Percentiles rank a stretch among this genome's conserved stretches.
These are phyloP conservation scores for Diplodia intermedia DNA, from an alignment of 2,329 filamentous ascomycete species.

Conservation along the genomic window DNA sequence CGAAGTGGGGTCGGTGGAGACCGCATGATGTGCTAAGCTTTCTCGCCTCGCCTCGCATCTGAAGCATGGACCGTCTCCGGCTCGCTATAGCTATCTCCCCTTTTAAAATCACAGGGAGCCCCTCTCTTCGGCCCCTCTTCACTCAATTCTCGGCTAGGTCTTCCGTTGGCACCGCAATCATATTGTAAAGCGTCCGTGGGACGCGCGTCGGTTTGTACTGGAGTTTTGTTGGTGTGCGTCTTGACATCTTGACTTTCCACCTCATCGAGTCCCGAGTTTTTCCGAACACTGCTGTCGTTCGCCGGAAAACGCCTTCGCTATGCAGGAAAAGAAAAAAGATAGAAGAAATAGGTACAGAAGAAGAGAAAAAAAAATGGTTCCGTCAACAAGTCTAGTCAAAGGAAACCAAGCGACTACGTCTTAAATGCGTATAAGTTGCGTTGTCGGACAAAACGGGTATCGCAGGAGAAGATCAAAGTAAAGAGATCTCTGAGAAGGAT, in stretches of 20 bases:
- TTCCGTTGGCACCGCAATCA: neutral
- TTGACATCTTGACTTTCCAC: neutral
- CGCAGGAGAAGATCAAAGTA: constrained; percentile 15
- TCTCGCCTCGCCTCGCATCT: neutral
- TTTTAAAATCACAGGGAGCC: neutral
- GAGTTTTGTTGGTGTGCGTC: neutral
- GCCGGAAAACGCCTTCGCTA: constrained; percentile 29
- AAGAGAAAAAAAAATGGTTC: neutral
- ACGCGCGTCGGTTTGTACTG: neutral
- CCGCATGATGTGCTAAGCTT: constrained; percentile 11
- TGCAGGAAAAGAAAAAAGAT: constrained; percentile 9
- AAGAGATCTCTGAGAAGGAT: neutral
- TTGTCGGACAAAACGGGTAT: constrained; percentile 30
- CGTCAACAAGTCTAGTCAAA: constrained; percentile 5
- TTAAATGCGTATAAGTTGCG: constrained; percentile 1
- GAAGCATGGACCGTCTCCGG: neutral
- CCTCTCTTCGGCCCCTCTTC: constrained; percentile 5
- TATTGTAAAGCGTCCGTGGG: neutral
- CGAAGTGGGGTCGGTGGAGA: neutral
- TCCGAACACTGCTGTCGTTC: neutral
- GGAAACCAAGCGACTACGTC: constrained; percentile 9
- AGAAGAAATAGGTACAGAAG: neutral
- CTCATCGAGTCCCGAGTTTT: neutral
- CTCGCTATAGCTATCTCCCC: constrained; percentile 9
- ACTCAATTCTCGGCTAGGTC: neutral